These are phyloP conservation scores for Mucor mucedo DNA, from an alignment of 371 early-diverging fungal genomes.

Conservation along the genomic window DNA sequence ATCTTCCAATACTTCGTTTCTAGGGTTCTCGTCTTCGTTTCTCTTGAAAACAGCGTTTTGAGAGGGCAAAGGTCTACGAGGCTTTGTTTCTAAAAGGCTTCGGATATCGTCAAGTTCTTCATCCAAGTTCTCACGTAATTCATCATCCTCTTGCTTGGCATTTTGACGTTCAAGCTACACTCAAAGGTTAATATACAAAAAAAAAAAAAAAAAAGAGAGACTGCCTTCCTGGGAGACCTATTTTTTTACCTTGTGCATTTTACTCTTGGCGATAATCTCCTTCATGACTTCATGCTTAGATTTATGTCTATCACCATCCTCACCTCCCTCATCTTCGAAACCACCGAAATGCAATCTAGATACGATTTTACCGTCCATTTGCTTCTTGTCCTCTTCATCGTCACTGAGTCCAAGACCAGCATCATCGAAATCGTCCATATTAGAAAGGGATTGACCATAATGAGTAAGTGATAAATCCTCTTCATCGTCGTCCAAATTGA, in stretches of 20 bases:
- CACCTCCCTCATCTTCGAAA: slow-evolving; percentile 63
- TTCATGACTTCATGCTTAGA: slow-evolving; percentile 94
- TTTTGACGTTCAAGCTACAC: slow-evolving; percentile 78
- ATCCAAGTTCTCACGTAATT: slow-evolving; percentile 82
- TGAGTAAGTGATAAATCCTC: slow-evolving; percentile 78
- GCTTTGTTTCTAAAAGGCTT: slow-evolving; percentile 61
- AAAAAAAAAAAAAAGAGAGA: too few relatives aligned
- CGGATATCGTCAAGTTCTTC: slow-evolving; percentile 85
- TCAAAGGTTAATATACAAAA: not conserved
- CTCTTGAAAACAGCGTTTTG: slow-evolving; percentile 49
- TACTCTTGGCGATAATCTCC: slow-evolving; percentile 96
- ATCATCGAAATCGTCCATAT: slow-evolving; percentile 82
- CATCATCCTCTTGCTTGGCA: slow-evolving; percentile 82
- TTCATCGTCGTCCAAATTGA: slow-evolving; percentile 83
- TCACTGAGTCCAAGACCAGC: slow-evolving; percentile 69
- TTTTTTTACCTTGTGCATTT: slow-evolving; percentile 74
- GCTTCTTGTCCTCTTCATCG: slow-evolving; percentile 59
- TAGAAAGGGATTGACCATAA: slow-evolving; percentile 86
- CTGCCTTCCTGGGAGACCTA: not conserved
- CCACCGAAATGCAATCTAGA: slow-evolving; percentile 88
- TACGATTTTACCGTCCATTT: slow-evolving; percentile 75
- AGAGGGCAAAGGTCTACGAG: slow-evolving; percentile 50
- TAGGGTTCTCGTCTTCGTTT: slow-evolving; percentile 29
- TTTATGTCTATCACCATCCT: slow-evolving; percentile 66
- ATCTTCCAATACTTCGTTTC: slow-evolving; percentile 38